Percentiles rank a stretch among this genome's conserved stretches.
phyloP scores from a whole-genome alignment of 2,329 filamentous ascomycete genomes.

The Aspergillus jensenii region DNA sequence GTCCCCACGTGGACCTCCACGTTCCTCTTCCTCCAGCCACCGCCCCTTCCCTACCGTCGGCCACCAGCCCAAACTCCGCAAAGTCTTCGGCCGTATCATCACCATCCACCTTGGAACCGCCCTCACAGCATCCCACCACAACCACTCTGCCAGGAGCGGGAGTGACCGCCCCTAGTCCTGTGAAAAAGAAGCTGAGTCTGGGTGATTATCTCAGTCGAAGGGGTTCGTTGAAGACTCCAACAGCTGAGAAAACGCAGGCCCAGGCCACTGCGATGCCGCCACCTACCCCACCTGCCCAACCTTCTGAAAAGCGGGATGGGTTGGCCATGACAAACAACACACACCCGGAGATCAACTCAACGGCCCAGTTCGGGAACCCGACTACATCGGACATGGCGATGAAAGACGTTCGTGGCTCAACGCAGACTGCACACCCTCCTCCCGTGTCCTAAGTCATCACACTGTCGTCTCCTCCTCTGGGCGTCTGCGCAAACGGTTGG shows the following conservation, averaged over 20 bases:
- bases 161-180: constrained; percentile 45
- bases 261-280: constrained; percentile 26
- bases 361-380: constrained; percentile 20
- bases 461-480: neutral
- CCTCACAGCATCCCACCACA: constrained; percentile 20
- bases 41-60: constrained; percentile 20
- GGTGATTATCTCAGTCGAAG: constrained; percentile 50
- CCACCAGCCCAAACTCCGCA: constrained; percentile 29
- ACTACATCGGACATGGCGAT: constrained; percentile 29
- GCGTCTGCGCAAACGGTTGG: constrained; percentile 12
- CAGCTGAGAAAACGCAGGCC: constrained; percentile 40
- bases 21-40: constrained; percentile 29
- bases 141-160: constrained; percentile 27
- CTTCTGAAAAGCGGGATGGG: constrained; percentile 16
- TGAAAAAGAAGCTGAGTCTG: constrained; percentile 52
- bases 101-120: constrained; percentile 27
- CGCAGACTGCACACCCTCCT: constrained; percentile 26
- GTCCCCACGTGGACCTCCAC: constrained; percentile 24
- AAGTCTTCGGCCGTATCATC: constrained; percentile 32
- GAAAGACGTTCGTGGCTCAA: constrained; percentile 32
- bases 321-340: constrained; percentile 11
- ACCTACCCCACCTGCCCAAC: constrained; percentile 24
- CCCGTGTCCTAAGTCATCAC: constrained; percentile 28
- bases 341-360: constrained; percentile 15
- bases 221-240: constrained; percentile 40